Base-by-base conservation (phyloP, 768 basidiomycete species). In the Suillus cothurnatus region DNA sequence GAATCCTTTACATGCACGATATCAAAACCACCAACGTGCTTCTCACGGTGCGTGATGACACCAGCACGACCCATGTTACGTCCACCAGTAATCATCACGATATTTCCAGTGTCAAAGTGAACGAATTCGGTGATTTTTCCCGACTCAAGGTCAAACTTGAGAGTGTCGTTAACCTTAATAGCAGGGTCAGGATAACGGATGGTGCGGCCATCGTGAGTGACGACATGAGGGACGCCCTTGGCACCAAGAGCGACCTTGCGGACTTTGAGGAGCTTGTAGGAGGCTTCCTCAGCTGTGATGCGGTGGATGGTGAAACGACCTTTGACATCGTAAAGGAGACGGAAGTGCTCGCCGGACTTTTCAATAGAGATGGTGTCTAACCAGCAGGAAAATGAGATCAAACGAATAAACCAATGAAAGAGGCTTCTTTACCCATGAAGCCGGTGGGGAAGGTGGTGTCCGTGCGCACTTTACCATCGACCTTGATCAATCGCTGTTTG, bases 261-360 rank as follows among this genome's bases (percentile, higher is more conserved):
- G 73, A 99, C 97, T 78, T 95, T 95, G 77, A 93, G 86, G 75
- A 99, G 94, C 82, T 98, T 98, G 89, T 95, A 98, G 72, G 85
- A 83, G 58, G 97, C 95, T 81, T 99, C 97, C 82, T 99, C 97
- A 49, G 92, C 87, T 62, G 95, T 95, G 87, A 99, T 99, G 74
- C 97, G 94, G 86, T 99, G 97, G 79, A 99, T 97, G 71, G 95
- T 93, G 86, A 99, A 99, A 71, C 97, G 97, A 71, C 97, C 97
- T 85, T 99, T 99, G 81, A 99, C 90, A 78, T 99, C 97, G 86
- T 99, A 99, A 50, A 99, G 86, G 66, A 99, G 88, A 80, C 97
- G 97, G 91, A 99, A 99, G 85, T 99, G 91, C 81, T 99, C 97
- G 81, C 91, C 93, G 31, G 97, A 98, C 80, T 97, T 97, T 81